Evolutionary conservation across 257 asterid genomes (phyloP).

Genomic region (Catharanthus roseus): DNA sequence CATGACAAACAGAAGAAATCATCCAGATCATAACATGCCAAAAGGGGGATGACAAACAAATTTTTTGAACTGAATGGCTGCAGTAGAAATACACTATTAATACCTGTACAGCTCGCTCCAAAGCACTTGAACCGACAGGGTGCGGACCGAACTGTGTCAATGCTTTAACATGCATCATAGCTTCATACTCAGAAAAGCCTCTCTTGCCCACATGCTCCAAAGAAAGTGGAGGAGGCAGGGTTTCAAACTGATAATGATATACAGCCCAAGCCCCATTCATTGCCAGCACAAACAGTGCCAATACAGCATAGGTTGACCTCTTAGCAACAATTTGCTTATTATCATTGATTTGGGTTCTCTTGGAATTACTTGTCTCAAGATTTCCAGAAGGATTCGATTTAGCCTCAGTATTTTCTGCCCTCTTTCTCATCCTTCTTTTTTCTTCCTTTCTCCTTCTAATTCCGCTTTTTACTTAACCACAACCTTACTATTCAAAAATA

Average conservation of each 20-base stretch:
- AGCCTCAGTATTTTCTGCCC: constrained; percentile 38
- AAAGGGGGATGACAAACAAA: background rate
- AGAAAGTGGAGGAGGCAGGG: constrained; percentile 51
- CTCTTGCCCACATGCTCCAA: constrained; percentile 75
- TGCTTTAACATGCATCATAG: constrained; percentile 69
- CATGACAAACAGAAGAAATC: background rate
- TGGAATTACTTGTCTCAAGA: constrained; percentile 20
- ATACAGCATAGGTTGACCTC: constrained; percentile 60
- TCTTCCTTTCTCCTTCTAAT: background rate
- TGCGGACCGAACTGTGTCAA: constrained; percentile 83
- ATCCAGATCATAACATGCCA: background rate
- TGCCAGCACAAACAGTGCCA: constrained; percentile 57
- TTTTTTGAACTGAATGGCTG: background rate
- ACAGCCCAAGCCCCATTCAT: constrained; percentile 69
- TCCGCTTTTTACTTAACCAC: background rate
- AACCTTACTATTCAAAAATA: constrained; percentile 1
- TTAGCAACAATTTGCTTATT: constrained; percentile 42
- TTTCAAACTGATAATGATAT: constrained; percentile 65
- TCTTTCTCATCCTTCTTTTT: constrained; percentile 49
- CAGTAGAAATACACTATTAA: background rate
- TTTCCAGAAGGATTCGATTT: constrained; percentile 28
- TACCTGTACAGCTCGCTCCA: constrained; percentile 74
- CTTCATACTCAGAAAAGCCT: constrained; percentile 87
- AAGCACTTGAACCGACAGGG: constrained; percentile 74
- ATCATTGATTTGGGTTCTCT: constrained; percentile 22